Base-by-base conservation (phyloP, 306 rosid species). In the Prosopis cineraria region DNA sequence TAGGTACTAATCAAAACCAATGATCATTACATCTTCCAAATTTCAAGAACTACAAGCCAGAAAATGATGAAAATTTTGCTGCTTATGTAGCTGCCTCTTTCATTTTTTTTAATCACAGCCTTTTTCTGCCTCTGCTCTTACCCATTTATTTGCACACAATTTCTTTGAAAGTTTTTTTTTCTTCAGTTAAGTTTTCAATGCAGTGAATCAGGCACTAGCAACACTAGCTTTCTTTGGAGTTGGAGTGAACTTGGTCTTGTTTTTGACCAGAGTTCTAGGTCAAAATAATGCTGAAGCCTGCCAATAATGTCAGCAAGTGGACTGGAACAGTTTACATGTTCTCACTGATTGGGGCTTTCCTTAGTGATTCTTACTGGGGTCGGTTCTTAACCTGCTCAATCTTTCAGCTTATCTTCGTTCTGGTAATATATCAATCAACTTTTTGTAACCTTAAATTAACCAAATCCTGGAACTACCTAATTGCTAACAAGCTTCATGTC, bases 331-430 rank as follows among this genome's bases (percentile, higher is more conserved):
- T 90, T 63, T 87, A 90, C 17, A 63, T 85, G 72, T 90, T 82
- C 81, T 90, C 91, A 12, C 74, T 90, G n/a, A 56, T 87, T 3
- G 93, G 87, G 19, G 93, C 93, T 17, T 87, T 87, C 66, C 87
- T 90, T 24, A 87, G 91, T 45, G 93, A 90, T 64, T 90, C 93
- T 17, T 90, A 90, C 19, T 87, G 86, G 93, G 93, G 93, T 52
- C 87, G 91, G 17, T 90, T 75, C 79, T 70, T 76, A 27, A 87
- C 93, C 13, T 90, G 93, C 80, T 76, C 90, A 22, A 43, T 90
- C 73, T 90, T 87, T 73, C 93, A 87, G 76, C 50, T 87, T 70
- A 69, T 90, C n/a, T 78, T 90, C 56, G 79, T 89, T 68, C 13
- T 78, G 80, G 93, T 87, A 83, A 43, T 45, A 24, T 58, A 56